phyloP scores from a whole-genome alignment of 352 stramenopile genomes.

The Phytophthora parvispora region DNA sequence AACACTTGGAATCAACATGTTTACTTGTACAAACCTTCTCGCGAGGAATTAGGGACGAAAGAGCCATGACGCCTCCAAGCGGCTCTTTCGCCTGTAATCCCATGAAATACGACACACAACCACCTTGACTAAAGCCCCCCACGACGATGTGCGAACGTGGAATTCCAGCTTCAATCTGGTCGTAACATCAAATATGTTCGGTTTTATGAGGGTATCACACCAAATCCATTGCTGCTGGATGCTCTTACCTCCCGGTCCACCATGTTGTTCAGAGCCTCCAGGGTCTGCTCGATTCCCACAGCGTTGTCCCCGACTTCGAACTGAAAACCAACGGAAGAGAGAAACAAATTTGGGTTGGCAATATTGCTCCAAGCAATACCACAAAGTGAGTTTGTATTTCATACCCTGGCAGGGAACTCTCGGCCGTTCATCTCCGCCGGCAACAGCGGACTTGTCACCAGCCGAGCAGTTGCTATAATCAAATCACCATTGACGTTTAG shows the following conservation, averaged over 20 bases:
- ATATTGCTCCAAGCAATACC: no score
- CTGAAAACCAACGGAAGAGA: no score
- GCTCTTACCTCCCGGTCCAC: conserved; percentile 9
- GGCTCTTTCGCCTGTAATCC: conserved; percentile 71
- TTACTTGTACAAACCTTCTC: conserved; percentile 43
- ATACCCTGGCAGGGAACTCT: no score
- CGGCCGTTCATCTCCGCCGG: no score
- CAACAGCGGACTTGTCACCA: no score
- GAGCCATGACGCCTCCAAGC: conserved; percentile 72
- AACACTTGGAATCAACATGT: background rate
- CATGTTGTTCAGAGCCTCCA: conserved; percentile 9
- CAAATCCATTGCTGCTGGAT: no score
- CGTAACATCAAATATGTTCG: no score
- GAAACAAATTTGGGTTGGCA: no score
- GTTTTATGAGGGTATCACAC: no score
- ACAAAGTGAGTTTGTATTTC: no score
- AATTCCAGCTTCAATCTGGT: conserved; percentile 65
- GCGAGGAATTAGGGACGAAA: conserved; percentile 81
- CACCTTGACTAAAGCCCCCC: conserved; percentile 96
- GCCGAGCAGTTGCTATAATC: no score
- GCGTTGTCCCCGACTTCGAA: background rate
- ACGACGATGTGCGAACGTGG: conserved; percentile 93
- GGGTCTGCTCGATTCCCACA: conserved; percentile 14
- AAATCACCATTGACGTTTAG: no score
- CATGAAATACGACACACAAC: conserved; percentile 88